Conservation (phyloP, 495 filamentous ascomycete species). For the Viridothelium virens region DNA sequence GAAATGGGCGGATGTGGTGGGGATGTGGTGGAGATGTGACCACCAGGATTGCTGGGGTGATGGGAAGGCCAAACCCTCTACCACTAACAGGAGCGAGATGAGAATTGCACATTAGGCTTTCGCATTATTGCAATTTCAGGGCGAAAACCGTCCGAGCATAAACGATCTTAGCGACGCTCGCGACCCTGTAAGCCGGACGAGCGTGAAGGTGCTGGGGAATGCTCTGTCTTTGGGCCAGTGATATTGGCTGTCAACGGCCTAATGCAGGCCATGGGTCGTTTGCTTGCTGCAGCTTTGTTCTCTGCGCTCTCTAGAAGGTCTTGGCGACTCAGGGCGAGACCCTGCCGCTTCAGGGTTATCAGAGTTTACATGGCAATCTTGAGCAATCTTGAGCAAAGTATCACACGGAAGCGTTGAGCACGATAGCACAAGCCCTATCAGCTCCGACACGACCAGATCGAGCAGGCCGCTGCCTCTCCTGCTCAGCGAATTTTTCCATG, state of each 20-base stretch:
- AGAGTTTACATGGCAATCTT: not conserved
- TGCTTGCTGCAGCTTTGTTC: conserved; percentile 4
- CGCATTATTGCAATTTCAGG: not conserved
- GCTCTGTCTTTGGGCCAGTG: not conserved
- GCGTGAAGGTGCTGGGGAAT: not conserved
- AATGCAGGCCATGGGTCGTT: not conserved
- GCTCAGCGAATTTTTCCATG: conserved; percentile 7
- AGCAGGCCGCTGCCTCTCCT: too few relatives aligned
- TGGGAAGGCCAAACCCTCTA: too few relatives aligned
- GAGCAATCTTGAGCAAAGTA: not conserved
- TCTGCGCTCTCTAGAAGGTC: conserved; percentile 8
- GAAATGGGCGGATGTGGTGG: too few relatives aligned
- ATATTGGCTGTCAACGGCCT: not conserved
- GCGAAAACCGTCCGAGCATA: not conserved
- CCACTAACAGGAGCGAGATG: not conserved
- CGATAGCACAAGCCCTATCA: not conserved
- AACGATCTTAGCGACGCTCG: not conserved
- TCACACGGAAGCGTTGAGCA: not conserved
- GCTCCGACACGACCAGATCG: not conserved
- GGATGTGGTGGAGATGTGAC: too few relatives aligned
- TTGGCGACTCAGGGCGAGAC: not conserved
- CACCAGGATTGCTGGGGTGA: too few relatives aligned
- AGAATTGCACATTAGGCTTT: not conserved
- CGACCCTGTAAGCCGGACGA: too few relatives aligned
- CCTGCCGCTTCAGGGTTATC: not conserved